Conservation (phyloP, 345 rosid genomes). For the Tarenaya hassleriana region DNA sequence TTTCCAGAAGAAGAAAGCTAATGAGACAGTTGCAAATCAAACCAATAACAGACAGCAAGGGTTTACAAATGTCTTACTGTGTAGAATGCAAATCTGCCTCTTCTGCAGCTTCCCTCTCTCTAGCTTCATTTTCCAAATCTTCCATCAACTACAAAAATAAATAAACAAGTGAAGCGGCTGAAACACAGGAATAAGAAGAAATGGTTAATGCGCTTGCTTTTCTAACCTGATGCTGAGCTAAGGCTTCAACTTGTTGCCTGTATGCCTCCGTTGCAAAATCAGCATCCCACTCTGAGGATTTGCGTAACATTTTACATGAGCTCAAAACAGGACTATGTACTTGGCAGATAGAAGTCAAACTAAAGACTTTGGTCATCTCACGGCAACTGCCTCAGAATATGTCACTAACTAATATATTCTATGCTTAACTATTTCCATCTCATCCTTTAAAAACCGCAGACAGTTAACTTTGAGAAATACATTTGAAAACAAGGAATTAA, state of each 20-base stretch:
- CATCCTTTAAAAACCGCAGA: no score
- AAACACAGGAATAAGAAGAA: constrained; percentile 5
- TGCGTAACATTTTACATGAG: constrained; percentile 19
- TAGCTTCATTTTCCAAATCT: constrained; percentile 89
- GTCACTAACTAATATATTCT: no score
- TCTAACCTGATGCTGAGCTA: constrained; percentile 91
- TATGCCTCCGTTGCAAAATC: constrained; percentile 99
- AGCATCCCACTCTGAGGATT: constrained; percentile 88
- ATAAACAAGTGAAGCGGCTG: constrained; percentile 15
- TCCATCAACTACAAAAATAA: constrained; percentile 69
- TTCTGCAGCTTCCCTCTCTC: constrained; percentile 64
- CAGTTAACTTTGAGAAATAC: no score
- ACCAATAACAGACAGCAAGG: constrained; percentile 13
- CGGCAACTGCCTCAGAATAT: no score
- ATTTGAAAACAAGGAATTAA: background rate
- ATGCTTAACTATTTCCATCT: no score
- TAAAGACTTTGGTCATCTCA: background rate
- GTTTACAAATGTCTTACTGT: constrained; percentile 52
- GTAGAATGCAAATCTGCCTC: constrained; percentile 35
- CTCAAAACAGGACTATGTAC: constrained; percentile 11
- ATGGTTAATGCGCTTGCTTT: constrained; percentile 12
- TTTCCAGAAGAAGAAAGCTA: constrained; percentile 14
- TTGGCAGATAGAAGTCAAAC: constrained; percentile 6
- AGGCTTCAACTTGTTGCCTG: constrained; percentile 87
- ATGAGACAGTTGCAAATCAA: constrained; percentile 9